These are phyloP conservation scores for Sanghuangporus sanghuang DNA, from an alignment of 1,284 basidiomycete species.

Conservation along the genomic window DNA sequence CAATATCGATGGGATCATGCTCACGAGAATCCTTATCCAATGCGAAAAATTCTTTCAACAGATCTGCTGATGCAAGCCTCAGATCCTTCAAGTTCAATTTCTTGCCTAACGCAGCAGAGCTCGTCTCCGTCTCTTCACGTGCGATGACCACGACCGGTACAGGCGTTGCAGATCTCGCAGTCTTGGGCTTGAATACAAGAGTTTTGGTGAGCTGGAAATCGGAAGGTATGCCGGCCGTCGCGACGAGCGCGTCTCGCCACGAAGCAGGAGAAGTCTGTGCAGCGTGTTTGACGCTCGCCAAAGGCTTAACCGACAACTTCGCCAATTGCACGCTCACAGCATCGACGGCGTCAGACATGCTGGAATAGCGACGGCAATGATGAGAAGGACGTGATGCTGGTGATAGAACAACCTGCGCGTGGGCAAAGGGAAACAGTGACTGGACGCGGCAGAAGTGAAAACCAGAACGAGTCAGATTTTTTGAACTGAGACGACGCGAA, in stretches of 20 bases:
- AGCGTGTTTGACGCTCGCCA: conserved; percentile 46
- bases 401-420: conserved; percentile 6
- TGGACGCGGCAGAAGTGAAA: conserved; percentile 13
- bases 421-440: conserved; percentile 17
- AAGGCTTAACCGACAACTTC: conserved; percentile 46
- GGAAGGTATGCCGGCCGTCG: conserved; percentile 34
- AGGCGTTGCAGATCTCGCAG: conserved; percentile 81
- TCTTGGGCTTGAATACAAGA: conserved; percentile 88
- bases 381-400: not conserved
- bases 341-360: conserved; percentile 10
- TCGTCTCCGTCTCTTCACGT: conserved; percentile 78
- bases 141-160: conserved; percentile 87
- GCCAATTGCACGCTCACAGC: conserved; percentile 5
- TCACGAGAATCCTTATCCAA: conserved; percentile 84
- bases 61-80: conserved; percentile 82
- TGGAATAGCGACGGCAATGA: conserved; percentile 15
- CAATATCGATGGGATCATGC: conserved; percentile 27
- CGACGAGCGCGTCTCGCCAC: conserved; percentile 62
- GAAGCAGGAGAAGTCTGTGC: conserved; percentile 56
- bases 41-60: conserved; percentile 80
- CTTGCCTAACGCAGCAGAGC: conserved; percentile 71
- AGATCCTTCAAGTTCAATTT: conserved; percentile 88
- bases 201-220: conserved; percentile 75
- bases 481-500: not conserved
- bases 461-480: not conserved